These are phyloP conservation scores for Ganoderma resinaceum DNA, from an alignment of 1,284 basidiomycete genomes.

Conservation along the genomic window DNA sequence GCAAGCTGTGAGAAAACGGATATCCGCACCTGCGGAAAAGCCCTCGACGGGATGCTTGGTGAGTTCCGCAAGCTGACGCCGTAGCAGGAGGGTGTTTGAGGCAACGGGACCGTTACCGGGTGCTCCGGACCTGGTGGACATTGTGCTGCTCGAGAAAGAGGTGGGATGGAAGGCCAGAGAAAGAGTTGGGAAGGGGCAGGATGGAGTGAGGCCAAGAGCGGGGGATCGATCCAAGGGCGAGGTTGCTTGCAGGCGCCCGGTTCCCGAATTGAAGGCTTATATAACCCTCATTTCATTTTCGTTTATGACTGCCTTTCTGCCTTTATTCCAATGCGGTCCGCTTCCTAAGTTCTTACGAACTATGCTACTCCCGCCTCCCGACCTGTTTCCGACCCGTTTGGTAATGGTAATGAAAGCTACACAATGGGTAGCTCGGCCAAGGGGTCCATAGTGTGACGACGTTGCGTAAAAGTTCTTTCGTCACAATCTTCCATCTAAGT, in stretches of 20 bases:
- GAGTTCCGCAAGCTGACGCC: slow-evolving; percentile 85
- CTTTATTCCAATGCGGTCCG: not conserved
- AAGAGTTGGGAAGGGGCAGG: slow-evolving; percentile 12
- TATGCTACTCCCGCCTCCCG: not conserved
- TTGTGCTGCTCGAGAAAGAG: slow-evolving; percentile 11
- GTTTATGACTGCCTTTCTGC: not conserved
- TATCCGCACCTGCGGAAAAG: slow-evolving; percentile 82
- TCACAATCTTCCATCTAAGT: not conserved
- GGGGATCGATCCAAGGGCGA: slow-evolving; percentile 31
- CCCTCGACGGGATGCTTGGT: slow-evolving; percentile 92
- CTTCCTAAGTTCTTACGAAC: not conserved
- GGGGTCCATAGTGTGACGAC: not conserved
- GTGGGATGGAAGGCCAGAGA: slow-evolving; percentile 1
- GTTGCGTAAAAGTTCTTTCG: not conserved
- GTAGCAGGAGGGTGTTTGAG: slow-evolving; percentile 77
- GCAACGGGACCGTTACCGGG: slow-evolving; percentile 35
- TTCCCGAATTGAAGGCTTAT: slow-evolving; percentile 17
- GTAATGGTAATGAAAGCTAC: not conserved
- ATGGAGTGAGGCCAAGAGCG: slow-evolving; percentile 8
- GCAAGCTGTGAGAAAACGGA: slow-evolving; percentile 3
- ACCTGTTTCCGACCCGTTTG: not conserved
- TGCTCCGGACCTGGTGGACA: slow-evolving; percentile 34
- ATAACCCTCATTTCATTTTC: slow-evolving; percentile 16
- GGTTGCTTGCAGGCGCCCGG: not conserved
- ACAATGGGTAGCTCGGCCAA: not conserved